Percentiles rank a stretch among this genome's conserved stretches.
phyloP scores from a whole-genome alignment of 1,139 yeast genomes.

The Hyphopichia wangnamkhiaoensis region DNA sequence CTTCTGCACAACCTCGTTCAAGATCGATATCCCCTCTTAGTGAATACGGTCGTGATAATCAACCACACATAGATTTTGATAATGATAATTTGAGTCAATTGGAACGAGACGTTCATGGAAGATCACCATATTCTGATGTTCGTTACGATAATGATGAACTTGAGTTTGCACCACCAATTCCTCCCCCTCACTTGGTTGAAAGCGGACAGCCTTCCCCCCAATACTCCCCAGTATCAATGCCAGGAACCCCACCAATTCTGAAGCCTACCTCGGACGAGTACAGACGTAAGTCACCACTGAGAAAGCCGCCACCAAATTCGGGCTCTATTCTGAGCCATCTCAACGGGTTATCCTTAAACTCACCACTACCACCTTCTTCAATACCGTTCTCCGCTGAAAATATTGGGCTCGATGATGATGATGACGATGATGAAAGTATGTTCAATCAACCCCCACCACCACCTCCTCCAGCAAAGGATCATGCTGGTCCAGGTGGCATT shows the following conservation, averaged over 20 bases:
- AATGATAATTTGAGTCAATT: slow-evolving; percentile 21
- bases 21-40: slow-evolving; percentile 20
- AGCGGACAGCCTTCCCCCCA: slow-evolving; percentile 5
- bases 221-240: too few species aligned
- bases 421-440: slow-evolving; percentile 13
- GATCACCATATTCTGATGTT: slow-evolving; percentile 9
- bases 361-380: slow-evolving; percentile 17
- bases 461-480: slow-evolving; percentile 15
- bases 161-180: slow-evolving; percentile 17
- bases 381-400: slow-evolving; percentile 50
- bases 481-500: slow-evolving; percentile 30
- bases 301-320: slow-evolving; percentile 23
- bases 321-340: neutral
- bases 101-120: slow-evolving; percentile 18
- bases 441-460: slow-evolving; percentile 11
- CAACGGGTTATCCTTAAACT: neutral
- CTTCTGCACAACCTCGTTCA: slow-evolving; percentile 1
- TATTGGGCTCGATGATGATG: slow-evolving; percentile 36
- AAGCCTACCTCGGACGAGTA: slow-evolving; percentile 9
- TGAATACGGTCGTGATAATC: slow-evolving; percentile 13
- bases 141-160: slow-evolving; percentile 13
- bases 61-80: too few species aligned
- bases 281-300: slow-evolving; percentile 15
- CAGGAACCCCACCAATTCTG: too few species aligned
- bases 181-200: slow-evolving; percentile 15